Evolutionary conservation across 2,329 filamentous ascomycete species (phyloP).

Genomic region (Talaromyces sp.): DNA sequence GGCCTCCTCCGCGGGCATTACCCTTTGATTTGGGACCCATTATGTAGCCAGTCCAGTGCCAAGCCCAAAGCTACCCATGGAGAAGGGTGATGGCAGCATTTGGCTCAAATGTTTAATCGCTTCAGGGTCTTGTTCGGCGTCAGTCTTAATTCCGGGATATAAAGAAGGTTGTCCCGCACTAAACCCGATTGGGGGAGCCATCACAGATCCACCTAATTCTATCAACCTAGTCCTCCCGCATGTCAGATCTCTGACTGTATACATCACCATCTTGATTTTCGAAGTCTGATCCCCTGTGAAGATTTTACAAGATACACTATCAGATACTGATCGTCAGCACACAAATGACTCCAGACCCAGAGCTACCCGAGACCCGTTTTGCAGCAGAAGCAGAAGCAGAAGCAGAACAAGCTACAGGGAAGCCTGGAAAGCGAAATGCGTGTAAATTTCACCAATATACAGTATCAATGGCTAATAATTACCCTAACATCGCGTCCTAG

Average conservation of each 20-base stretch:
- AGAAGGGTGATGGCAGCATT: constrained; percentile 14
- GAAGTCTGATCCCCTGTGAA: neutral
- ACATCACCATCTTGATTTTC: neutral
- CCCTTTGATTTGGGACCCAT: constrained; percentile 44
- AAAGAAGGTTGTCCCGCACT: constrained; percentile 28
- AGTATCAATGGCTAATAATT: neutral
- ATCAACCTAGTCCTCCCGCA: neutral
- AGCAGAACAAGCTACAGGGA: constrained; percentile 16
- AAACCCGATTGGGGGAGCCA: constrained; percentile 24
- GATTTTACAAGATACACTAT: neutral
- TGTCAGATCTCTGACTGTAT: neutral
- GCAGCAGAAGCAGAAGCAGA: constrained; percentile 4
- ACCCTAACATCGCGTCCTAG: constrained; percentile 26
- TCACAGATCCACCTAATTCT: neutral
- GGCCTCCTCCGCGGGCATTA: constrained; percentile 33
- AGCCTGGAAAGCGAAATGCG: constrained; percentile 35
- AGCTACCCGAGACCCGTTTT: constrained; percentile 12
- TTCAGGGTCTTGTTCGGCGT: neutral
- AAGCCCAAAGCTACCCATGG: constrained; percentile 25
- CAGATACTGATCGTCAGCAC: neutral
- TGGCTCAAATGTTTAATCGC: constrained; percentile 2
- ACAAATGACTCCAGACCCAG: constrained; percentile 15
- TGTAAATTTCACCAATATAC: constrained; percentile 26
- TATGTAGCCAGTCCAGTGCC: constrained; percentile 19
- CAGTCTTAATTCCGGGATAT: neutral